Conservation (phyloP, 305 asterid species). For the Nicotiana rustica region DNA sequence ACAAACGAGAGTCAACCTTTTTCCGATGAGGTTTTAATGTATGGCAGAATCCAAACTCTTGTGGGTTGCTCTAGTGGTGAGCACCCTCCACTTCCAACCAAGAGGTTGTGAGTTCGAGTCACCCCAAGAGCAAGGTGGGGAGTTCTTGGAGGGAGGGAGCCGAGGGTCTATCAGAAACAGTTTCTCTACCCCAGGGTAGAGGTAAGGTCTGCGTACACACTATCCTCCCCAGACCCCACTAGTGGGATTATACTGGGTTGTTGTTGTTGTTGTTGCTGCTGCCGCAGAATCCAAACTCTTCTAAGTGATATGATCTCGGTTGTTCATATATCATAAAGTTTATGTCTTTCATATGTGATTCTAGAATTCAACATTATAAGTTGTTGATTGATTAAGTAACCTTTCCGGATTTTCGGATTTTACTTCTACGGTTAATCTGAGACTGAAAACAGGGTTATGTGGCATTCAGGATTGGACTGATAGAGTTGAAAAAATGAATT, state of each 20-base stretch:
- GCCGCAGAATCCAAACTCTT: neutral
- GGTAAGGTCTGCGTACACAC: no score
- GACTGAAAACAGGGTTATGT: neutral
- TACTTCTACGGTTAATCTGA: neutral
- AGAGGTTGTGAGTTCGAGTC: no score
- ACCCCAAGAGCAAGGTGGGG: no score
- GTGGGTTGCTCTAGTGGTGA: no score
- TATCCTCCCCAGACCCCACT: no score
- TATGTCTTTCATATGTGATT: neutral
- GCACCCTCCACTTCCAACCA: no score
- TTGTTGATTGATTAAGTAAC: neutral
- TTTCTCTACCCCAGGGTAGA: no score
- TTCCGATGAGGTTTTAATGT: neutral
- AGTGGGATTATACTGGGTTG: no score
- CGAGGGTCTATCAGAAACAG: no score
- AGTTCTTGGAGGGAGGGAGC: no score
- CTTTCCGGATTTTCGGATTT: neutral
- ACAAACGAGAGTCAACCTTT: neutral
- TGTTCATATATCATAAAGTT: neutral
- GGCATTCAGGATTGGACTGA: neutral
- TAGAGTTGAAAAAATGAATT: constrained; percentile 1
- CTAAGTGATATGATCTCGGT: neutral
- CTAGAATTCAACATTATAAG: neutral
- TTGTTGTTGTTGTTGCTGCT: no score
- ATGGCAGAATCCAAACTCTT: neutral